Evolutionary conservation across 75 land plant species (phyloP).

Genomic region (Pinus tabuliformis): DNA sequence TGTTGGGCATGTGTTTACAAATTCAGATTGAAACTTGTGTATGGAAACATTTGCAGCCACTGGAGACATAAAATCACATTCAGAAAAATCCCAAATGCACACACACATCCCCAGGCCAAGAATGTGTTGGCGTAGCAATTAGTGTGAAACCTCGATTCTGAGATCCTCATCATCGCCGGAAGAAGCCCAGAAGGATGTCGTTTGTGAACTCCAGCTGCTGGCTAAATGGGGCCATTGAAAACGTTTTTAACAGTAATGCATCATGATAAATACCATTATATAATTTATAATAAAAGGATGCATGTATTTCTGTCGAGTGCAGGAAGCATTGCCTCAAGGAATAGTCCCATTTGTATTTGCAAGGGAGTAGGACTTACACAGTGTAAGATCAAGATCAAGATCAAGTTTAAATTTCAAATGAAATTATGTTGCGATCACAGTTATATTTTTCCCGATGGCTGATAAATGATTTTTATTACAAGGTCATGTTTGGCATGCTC

Average conservation of each 20-base stretch:
- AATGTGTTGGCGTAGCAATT: conserved; percentile 49
- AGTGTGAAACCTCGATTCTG: no score
- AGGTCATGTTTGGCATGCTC: conserved; percentile 85
- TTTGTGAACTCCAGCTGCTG: no score
- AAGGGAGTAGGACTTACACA: conserved; percentile 50
- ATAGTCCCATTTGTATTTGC: conserved; percentile 61
- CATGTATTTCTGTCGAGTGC: background rate
- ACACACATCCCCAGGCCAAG: conserved; percentile 43
- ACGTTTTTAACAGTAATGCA: no score
- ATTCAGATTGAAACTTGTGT: no score
- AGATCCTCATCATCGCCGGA: no score
- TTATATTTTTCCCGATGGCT: background rate
- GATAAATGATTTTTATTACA: conserved; percentile 24
- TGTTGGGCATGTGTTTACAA: no score
- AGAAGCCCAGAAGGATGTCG: no score
- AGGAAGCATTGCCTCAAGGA: conserved; percentile 68
- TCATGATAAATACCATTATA: background rate
- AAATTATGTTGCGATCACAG: no score
- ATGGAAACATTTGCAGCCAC: no score
- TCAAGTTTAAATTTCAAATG: no score
- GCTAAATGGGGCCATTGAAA: no score
- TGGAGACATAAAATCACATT: conserved; percentile 29
- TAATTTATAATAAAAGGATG: background rate
- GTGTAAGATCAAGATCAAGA: conserved; percentile 23
- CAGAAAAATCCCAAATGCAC: conserved; percentile 27